Evolutionary conservation across 225 moss, liverwort and hornwort genomes (phyloP).

Genomic region (Climacium dendroides): DNA sequence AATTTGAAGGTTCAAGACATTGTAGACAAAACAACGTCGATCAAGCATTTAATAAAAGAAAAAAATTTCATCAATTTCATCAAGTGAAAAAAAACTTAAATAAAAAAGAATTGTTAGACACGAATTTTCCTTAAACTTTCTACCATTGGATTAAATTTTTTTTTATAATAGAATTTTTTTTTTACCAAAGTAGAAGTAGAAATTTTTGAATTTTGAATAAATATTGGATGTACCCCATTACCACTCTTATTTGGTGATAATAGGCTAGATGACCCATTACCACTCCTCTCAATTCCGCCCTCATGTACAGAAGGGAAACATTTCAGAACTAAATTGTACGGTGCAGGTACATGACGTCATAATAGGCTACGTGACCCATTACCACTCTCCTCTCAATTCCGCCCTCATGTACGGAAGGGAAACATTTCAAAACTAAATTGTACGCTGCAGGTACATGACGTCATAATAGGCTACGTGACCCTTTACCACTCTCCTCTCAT

Average conservation of each 20-base stretch:
- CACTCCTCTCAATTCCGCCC: no score
- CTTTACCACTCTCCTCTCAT: not conserved
- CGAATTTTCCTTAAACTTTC: not conserved
- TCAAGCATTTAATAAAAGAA: not conserved
- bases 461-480: not conserved
- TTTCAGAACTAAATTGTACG: no score
- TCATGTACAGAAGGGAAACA: no score
- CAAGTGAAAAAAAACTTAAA: rapidly evolving
- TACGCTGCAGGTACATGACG: not conserved
- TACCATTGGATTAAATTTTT: not conserved
- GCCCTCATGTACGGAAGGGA: no score
- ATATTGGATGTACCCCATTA: no score
- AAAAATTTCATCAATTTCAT: not conserved
- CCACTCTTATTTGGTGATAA: no score
- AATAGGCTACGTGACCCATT: no score
- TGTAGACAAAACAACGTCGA: no score
- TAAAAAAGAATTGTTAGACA: not conserved
- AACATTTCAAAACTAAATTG: not conserved
- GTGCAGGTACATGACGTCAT: no score
- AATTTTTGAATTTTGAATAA: not conserved
- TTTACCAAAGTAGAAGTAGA: not conserved
- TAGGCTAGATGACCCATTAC: no score
- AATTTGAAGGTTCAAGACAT: not conserved
- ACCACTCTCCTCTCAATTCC: not conserved
- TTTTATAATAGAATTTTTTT: not conserved